Evolutionary conservation across 768 basidiomycete genomes (phyloP), one percentile per base, ranked within the genome.

Genomic region (Mycena vulgaris): DNA sequence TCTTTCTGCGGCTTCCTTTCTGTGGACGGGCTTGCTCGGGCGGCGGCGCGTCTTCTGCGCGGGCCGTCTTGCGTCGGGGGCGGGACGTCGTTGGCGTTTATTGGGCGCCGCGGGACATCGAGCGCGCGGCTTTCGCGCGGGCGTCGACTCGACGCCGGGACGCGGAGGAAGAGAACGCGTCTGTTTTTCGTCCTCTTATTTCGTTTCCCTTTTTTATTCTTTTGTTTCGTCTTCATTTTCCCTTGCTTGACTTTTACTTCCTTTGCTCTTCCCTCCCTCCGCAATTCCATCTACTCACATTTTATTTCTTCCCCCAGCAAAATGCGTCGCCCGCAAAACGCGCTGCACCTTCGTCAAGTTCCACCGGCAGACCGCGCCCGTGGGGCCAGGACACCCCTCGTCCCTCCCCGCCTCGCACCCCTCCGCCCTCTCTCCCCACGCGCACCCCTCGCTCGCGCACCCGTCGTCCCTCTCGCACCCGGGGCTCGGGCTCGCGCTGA

Each of bases 341-440:
- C 86, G 91, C 5, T 95, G 93, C 80, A 95, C 93, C 0, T 95
- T 89, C 72, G 90, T 94, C 79, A 93, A 95, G 76, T 94, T 93
- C 75, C 92, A 93, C 76, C 89, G 93, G 17, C 93, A 94, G 76
- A 94, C 93, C 0, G 93, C 92, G 0, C 93, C 93, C 31, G 85
- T 88, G 2, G 93, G 93, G 5, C 93, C 93, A 13, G 93, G 93
- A 13, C 93, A 94, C 73, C 16, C 81, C 81, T 17, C 83, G 78
- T 49, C 83, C 83, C 78, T 45, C 77, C 72, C 39, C 76, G 72
- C 68, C 17, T 17, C 83, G 78, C 78, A 40, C 77, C 74, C 39
- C 76, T 14, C 60, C 58, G 16, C 37, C 73, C 71, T 14, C 73
- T 71, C n/a, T 39, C 67, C 57, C 60, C 53, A 19, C 37, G 37